Percentiles rank a stretch among this genome's conserved stretches.
Conservation (phyloP, 805 yeast species). For the Wickerhamomyces rabaulensis region DNA sequence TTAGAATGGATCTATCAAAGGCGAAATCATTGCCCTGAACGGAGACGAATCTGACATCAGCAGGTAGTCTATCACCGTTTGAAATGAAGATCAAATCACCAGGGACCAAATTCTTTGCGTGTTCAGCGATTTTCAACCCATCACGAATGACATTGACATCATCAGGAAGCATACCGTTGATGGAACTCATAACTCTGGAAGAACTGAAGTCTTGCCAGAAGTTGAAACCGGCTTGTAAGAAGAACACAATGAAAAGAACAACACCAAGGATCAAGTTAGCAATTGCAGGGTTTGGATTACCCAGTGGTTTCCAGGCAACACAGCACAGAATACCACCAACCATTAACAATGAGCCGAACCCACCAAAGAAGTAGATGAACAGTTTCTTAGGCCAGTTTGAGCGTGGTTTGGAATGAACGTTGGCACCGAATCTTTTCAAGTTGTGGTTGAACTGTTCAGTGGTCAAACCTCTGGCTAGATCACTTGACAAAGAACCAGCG, state of each 20-base stretch:
- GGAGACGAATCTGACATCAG: conserved; percentile 39
- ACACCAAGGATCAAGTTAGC: conserved; percentile 41
- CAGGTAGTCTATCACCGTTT: conserved; percentile 40
- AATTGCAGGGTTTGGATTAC: conserved; percentile 36
- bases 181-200: conserved; percentile 43
- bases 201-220: conserved; percentile 44
- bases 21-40: conserved; percentile 31
- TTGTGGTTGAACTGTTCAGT: conserved; percentile 4
- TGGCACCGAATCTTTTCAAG: conserved; percentile 27
- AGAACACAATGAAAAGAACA: conserved; percentile 34
- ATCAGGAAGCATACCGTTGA: conserved; percentile 37
- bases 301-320: conserved; percentile 43
- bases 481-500: conserved; percentile 21
- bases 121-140: conserved; percentile 25
- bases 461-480: conserved; percentile 23
- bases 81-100: conserved; percentile 38
- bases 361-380: conserved; percentile 40
- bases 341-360: conserved; percentile 40
- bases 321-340: conserved; percentile 38
- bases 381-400: conserved; percentile 28
- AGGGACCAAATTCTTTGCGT: conserved; percentile 35
- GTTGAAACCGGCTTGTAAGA: conserved; percentile 39
- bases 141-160: conserved; percentile 33
- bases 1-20: conserved; percentile 42
- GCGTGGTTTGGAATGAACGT: conserved; percentile 35